These are phyloP conservation scores for Triticum turgidum DNA, from an alignment of 176 grass and related monocot species.

Conservation along the genomic window DNA sequence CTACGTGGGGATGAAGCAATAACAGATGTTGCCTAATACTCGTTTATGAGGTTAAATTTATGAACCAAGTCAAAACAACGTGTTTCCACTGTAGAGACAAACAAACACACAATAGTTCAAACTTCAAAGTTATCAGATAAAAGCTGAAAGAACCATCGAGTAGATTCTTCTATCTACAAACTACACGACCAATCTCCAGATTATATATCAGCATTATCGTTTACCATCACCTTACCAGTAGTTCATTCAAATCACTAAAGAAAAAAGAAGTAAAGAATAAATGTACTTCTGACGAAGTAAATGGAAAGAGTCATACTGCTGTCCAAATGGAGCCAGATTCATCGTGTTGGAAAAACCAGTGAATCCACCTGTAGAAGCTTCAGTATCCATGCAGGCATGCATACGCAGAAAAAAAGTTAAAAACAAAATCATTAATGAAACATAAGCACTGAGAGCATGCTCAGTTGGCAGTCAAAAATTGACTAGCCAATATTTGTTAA, in stretches of 20 bases:
- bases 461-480: not conserved
- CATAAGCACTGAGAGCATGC: not conserved
- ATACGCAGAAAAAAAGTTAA: constrained; percentile 15
- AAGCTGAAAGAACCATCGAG: constrained; percentile 25
- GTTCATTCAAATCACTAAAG: not conserved
- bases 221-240: not conserved
- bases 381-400: constrained; percentile 11
- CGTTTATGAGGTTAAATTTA: not conserved
- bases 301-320: constrained; percentile 58
- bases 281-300: constrained; percentile 17
- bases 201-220: not conserved
- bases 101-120: not conserved
- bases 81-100: not conserved
- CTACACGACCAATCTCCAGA: not conserved
- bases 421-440: not conserved
- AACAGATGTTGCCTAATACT: constrained; percentile 3
- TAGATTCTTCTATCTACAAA: not conserved
- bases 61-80: constrained; percentile 13
- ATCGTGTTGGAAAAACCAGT: constrained; percentile 52
- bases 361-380: constrained; percentile 62
- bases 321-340: constrained; percentile 56
- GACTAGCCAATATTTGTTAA: not conserved
- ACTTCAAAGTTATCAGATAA: not conserved
- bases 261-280: constrained; percentile 12
- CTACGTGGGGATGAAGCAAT: not conserved